Evolutionary conservation across 2,329 filamentous ascomycete species (phyloP).

Genomic region (Tolypocladium sp.): DNA sequence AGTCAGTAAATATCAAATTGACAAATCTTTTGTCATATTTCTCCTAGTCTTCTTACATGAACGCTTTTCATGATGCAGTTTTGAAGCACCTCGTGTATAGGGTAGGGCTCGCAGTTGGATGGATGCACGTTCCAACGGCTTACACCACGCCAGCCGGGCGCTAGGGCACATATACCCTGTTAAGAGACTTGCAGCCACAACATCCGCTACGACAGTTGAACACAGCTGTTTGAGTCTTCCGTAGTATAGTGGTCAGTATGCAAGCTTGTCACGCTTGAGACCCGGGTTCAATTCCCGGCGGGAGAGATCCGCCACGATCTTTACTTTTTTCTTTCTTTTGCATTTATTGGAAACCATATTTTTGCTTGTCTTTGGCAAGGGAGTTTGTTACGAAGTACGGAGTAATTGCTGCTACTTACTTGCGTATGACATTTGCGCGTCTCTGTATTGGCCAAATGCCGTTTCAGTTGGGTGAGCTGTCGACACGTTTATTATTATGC

Average conservation of each 20-base stretch:
- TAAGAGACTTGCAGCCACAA: background rate
- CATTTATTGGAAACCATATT: background rate
- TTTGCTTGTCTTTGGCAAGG: background rate
- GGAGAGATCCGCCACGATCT: slow-evolving; percentile 6
- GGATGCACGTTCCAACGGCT: no score
- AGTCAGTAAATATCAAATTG: background rate
- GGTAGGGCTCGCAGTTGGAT: no score
- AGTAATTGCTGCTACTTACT: no score
- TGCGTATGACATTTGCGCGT: no score
- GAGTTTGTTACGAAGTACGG: background rate
- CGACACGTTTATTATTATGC: background rate
- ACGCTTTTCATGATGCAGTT: no score
- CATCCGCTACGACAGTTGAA: slow-evolving; percentile 7
- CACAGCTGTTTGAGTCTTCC: slow-evolving; percentile 13
- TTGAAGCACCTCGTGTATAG: no score
- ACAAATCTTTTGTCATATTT: background rate
- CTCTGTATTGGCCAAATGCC: no score
- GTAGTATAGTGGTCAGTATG: slow-evolving; percentile 23
- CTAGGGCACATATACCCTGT: background rate
- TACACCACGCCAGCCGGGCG: background rate
- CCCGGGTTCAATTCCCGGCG: slow-evolving; percentile 14
- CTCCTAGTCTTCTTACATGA: no score
- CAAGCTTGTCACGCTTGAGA: slow-evolving; percentile 14
- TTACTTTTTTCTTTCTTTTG: slow-evolving; percentile 1
- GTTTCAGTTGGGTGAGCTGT: no score